phyloP scores from a whole-genome alignment of 2,329 filamentous ascomycete genomes.

The Sporothrix curviconia region DNA sequence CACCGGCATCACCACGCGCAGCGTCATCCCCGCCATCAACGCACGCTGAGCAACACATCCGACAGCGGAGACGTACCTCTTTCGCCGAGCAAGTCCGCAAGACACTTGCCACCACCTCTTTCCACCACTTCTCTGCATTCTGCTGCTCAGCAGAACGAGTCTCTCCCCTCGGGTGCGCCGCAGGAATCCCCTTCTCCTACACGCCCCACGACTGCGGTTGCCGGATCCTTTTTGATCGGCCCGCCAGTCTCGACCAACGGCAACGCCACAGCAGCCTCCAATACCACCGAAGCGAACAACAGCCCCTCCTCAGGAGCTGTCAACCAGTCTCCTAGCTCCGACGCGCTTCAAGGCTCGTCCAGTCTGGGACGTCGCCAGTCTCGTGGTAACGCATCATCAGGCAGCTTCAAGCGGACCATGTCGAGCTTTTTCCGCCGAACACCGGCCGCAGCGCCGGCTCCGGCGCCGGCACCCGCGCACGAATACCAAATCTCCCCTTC shows the following conservation, averaged over 20 bases:
- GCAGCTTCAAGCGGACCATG: constrained; percentile 44
- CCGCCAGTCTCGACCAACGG: background rate
- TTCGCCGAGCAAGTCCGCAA: background rate
- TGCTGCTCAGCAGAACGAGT: too few relatives aligned
- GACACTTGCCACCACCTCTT: background rate
- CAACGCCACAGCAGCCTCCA: too few relatives aligned
- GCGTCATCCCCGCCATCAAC: background rate
- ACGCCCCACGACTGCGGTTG: constrained; percentile 16
- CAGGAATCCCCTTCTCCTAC: background rate
- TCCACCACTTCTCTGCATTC: background rate
- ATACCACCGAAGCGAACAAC: too few relatives aligned
- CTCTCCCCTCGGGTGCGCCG: too few relatives aligned
- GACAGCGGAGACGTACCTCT: background rate
- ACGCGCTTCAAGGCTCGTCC: constrained; percentile 27
- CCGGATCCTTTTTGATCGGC: constrained; percentile 15
- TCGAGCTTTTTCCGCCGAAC: constrained; percentile 43
- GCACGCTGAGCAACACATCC: background rate
- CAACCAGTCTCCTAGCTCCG: constrained; percentile 27
- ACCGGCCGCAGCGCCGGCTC: too few relatives aligned
- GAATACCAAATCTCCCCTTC: constrained; percentile 19
- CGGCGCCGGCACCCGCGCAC: too few relatives aligned
- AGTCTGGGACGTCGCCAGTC: constrained; percentile 32
- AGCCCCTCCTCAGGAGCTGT: too few relatives aligned
- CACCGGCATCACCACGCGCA: constrained; percentile 7
- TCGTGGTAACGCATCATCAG: constrained; percentile 33